Evolutionary conservation across 2,329 filamentous ascomycete genomes (phyloP).

Genomic region (Harringtonia aguacate): DNA sequence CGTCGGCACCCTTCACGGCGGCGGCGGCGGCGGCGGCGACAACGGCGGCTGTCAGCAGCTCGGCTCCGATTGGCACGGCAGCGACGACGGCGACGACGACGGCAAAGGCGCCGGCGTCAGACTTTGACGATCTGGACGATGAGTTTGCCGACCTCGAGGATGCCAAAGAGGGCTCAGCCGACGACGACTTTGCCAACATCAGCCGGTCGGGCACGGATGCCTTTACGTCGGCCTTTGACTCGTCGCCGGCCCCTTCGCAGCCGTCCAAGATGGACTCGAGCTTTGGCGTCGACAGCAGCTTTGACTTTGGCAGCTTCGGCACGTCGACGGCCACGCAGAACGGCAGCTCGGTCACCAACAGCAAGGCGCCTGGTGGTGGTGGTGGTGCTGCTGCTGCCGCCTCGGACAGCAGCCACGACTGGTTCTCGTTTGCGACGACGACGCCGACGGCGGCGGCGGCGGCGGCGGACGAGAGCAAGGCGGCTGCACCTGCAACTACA

Average conservation of each 20-base stretch:
- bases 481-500: conserved; percentile 6
- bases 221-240: conserved; percentile 76
- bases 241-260: conserved; percentile 38
- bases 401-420: conserved; percentile 52
- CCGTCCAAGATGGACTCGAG: conserved; percentile 34
- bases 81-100: conserved; percentile 21
- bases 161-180: conserved; percentile 68
- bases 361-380: too few species aligned
- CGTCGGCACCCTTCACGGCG: conserved; percentile 8
- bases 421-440: conserved; percentile 31
- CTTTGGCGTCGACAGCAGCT: conserved; percentile 46
- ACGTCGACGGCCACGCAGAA: conserved; percentile 20
- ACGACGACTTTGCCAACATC: conserved; percentile 70
- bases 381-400: too few species aligned
- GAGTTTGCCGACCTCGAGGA: conserved; percentile 78
- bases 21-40: conserved; percentile 21
- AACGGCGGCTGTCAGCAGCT: conserved; percentile 17
- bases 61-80: conserved; percentile 13
- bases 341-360: conserved; percentile 23
- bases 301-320: conserved; percentile 43
- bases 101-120: conserved; percentile 20
- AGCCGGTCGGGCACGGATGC: conserved; percentile 62
- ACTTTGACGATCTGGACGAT: conserved; percentile 62
- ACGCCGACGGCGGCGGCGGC: conserved; percentile 13
- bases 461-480: conserved; percentile 11